A percentile compares a stretch with the other conserved stretches of the same genome.
These are phyloP conservation scores for Ophiostoma himal-ulmi DNA, from an alignment of 2,329 filamentous ascomycete species.

Conservation along the genomic window DNA sequence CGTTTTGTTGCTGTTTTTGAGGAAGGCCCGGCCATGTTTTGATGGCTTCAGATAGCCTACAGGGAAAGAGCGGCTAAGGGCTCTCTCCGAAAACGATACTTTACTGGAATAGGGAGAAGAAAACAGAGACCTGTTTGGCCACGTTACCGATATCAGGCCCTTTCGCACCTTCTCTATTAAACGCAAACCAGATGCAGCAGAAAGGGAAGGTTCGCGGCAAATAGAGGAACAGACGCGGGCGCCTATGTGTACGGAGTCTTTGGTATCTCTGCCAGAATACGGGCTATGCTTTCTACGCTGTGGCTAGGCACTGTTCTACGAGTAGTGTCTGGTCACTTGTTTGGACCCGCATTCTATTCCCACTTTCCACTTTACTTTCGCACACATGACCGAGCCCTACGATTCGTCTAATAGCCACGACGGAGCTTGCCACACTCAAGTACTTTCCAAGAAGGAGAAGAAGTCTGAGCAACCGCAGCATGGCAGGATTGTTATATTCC, in stretches of 20 bases:
- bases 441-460: not conserved
- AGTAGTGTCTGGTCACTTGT: not conserved
- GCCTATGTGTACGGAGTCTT: not conserved
- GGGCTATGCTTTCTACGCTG: not conserved
- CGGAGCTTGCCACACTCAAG: not conserved
- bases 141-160: not conserved
- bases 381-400: not conserved
- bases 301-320: not conserved
- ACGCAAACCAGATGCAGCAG: not conserved
- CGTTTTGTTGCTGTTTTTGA: not conserved
- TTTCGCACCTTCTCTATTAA: not conserved
- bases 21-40: not conserved
- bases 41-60: not conserved
- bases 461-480: not conserved
- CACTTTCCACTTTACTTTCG: not conserved
- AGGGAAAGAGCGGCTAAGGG: not conserved
- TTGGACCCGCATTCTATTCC: not conserved
- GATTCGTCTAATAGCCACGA: not conserved
- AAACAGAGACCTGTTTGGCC: not conserved
- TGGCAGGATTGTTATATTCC: not conserved
- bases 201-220: conserved; percentile 8
- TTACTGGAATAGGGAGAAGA: not conserved
- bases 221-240: conserved; percentile 2
- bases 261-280: not conserved
- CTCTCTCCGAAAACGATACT: not conserved